Evolutionary conservation across 352 stramenopile genomes (phyloP).

Genomic region (Blastocystis sp.): DNA sequence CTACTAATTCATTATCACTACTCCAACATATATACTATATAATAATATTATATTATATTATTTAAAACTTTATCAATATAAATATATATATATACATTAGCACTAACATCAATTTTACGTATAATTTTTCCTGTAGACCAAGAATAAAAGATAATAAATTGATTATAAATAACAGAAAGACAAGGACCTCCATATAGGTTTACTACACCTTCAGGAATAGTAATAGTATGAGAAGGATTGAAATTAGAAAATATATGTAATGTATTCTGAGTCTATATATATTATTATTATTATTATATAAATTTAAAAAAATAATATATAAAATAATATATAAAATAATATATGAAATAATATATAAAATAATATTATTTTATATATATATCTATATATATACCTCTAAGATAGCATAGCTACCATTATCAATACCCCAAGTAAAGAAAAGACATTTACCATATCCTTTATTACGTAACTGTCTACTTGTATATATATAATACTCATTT

Average conservation of each 20-base stretch:
- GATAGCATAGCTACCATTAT: constrained; percentile 74
- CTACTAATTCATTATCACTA: constrained; percentile 76
- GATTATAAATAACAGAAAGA: constrained; percentile 76
- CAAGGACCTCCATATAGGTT: constrained; percentile 76
- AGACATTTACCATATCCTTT: constrained; percentile 74
- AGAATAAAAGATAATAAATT: constrained; percentile 91
- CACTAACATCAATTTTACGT: constrained; percentile 81
- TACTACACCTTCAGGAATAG: constrained; percentile 76
- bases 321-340: no score
- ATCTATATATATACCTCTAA: not conserved
- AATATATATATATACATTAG: constrained; percentile 34
- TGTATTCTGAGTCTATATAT: constrained; percentile 69
- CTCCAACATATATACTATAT: constrained; percentile 85
- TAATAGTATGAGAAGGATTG: constrained; percentile 76
- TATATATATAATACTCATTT: constrained; percentile 99
- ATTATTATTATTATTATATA: no score
- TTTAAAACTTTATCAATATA: no score
- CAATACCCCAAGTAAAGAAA: constrained; percentile 88
- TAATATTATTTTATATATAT: no score
- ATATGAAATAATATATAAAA: no score
- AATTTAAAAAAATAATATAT: no score
- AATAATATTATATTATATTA: no score
- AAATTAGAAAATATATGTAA: constrained; percentile 97
- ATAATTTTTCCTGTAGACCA: constrained; percentile 90
- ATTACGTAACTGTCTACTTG: constrained; percentile 70